These are phyloP conservation scores for Amoeboaphelidium protococcarum DNA, from an alignment of 371 early-diverging fungal species.

Conservation along the genomic window DNA sequence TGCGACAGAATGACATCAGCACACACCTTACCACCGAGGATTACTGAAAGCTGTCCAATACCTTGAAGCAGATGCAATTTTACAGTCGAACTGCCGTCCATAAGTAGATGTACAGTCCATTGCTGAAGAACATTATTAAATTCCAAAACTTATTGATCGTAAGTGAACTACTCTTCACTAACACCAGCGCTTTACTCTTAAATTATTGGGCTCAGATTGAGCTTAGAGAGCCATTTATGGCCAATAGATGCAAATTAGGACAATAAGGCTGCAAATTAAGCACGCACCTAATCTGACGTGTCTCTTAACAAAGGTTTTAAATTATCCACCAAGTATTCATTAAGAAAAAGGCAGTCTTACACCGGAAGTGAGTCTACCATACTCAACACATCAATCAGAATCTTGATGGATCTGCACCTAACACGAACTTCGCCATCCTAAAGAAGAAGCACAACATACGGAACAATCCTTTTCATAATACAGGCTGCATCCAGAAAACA, in stretches of 20 bases:
- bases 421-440: constrained; percentile 39
- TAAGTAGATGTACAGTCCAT: constrained; percentile 19
- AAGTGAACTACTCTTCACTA: neutral
- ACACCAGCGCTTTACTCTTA: neutral
- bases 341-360: constrained; percentile 57
- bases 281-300: constrained; percentile 42
- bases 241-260: constrained; percentile 33
- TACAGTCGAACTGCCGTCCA: constrained; percentile 36
- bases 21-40: constrained; percentile 53
- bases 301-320: constrained; percentile 37
- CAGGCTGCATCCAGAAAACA: constrained; percentile 38
- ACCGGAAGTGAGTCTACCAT: constrained; percentile 45
- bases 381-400: constrained; percentile 33
- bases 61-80: constrained; percentile 44
- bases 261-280: constrained; percentile 51
- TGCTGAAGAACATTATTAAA: neutral
- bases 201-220: neutral
- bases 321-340: constrained; percentile 58
- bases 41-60: constrained; percentile 46
- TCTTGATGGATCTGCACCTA: constrained; percentile 38
- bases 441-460: constrained; percentile 43
- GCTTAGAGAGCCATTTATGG: constrained; percentile 39
- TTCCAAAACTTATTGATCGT: neutral
- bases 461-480: constrained; percentile 50
- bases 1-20: constrained; percentile 62